Evolutionary conservation across 371 early-diverging fungal species (phyloP), one percentile per base, ranked within the genome.

Genomic region (Apophysomyces trapeziformis): DNA sequence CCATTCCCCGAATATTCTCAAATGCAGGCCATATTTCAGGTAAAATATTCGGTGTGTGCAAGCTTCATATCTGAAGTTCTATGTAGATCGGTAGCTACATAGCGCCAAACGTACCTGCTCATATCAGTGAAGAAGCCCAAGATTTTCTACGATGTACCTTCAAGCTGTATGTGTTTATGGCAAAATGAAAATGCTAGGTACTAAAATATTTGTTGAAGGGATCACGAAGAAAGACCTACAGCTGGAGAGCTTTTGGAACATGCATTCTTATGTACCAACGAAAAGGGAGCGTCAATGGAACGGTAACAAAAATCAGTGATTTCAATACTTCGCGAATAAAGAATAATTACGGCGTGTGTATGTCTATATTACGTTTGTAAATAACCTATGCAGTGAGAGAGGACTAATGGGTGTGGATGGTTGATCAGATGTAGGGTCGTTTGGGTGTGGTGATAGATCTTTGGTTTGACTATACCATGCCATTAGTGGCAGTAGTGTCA

Each of bases 1-100:
- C 99, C 99, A 6, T 98, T 96, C 85, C 90, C 94, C n/a, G 89
- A 92, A 46, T 89, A 90, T 57, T 90, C 92, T 54, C 95, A 96
- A 75, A 90, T 95, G 87, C 95, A 96, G 77, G 96, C 97, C 5
- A 92, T 96, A 70, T 95, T 93, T 80, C 88, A 89, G 77, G 85
- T 87, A 68, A 56, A 58, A 32, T 26, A 35, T 13, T 8, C 7
- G 7, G 16, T 13, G 54, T 38, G 7, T 41, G 32, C 7, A 41
- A 61, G 46, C 43, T 14, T 38, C 38, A n/a, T 56, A n/a, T 50
- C n/a, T 4, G 32, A 26, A 39, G 38, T 6, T 65, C 36, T 39
- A 57, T 61, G 43, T 79, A 89, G 82, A 92, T 95, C 64, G 96
- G 96, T 16, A 87, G 87, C 66, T 87, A 90, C 61, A 86, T 88